Conservation (phyloP, 345 rosid species). For the Populus davidiana region DNA sequence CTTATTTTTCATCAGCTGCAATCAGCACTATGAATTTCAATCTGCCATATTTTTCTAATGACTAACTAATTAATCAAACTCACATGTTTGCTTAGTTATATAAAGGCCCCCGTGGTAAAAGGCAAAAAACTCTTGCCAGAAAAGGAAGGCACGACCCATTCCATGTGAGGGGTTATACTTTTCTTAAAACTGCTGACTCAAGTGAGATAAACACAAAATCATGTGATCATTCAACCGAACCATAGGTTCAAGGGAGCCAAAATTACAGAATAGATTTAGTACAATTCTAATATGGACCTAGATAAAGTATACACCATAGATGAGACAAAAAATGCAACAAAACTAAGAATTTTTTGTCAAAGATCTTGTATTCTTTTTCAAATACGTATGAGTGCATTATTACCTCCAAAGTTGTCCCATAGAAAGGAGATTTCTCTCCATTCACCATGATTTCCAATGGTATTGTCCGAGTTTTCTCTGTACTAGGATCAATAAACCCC, state of each 20-base stretch:
- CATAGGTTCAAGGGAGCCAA: neutral
- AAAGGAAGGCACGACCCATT: neutral
- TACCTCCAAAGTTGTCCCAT: conserved; percentile 84
- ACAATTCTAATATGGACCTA: neutral
- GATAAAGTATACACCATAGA: neutral
- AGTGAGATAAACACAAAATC: neutral
- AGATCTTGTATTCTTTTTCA: too few species aligned
- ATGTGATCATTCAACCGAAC: neutral
- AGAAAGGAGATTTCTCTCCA: conserved; percentile 76
- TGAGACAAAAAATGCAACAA: neutral
- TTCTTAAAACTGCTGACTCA: neutral
- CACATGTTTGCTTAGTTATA: neutral
- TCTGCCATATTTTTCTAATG: neutral
- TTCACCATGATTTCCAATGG: conserved; percentile 85
- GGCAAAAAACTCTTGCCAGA: neutral
- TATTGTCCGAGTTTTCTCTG: conserved; percentile 75
- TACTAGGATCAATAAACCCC: conserved; percentile 93
- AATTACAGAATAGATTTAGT: neutral
- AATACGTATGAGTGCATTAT: neutral
- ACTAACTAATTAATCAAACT: neutral
- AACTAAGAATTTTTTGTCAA: too few species aligned
- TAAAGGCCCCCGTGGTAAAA: neutral
- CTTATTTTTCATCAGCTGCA: neutral
- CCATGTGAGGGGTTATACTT: neutral
- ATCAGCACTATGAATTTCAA: neutral